Evolutionary conservation across 2,329 filamentous ascomycete genomes (phyloP).

Genomic region (Alternaria dauci): DNA sequence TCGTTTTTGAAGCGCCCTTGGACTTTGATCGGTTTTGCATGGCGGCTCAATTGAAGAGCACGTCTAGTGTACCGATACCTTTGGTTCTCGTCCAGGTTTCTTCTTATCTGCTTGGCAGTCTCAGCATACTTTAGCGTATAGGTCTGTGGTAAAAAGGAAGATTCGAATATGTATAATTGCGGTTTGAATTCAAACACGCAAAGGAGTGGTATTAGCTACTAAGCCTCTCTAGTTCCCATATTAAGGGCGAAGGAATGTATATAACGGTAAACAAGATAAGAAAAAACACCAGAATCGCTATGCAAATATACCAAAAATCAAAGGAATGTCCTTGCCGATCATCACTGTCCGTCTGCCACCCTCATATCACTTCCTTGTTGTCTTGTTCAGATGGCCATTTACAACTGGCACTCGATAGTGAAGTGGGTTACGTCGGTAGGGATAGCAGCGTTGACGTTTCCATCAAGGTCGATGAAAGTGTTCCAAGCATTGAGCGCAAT

Average conservation of each 20-base stretch:
- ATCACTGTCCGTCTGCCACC: background rate
- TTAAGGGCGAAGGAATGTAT: conserved; percentile 6
- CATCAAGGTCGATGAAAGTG: conserved; percentile 27
- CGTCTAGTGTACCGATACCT: background rate
- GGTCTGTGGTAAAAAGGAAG: background rate
- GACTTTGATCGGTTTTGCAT: background rate
- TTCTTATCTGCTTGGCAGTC: background rate
- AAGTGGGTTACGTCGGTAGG: background rate
- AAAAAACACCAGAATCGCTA: conserved; percentile 2
- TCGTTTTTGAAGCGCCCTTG: background rate
- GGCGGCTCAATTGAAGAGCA: background rate
- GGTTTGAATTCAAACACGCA: background rate
- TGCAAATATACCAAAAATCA: background rate
- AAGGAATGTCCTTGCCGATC: background rate
- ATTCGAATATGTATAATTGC: background rate
- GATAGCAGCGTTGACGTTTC: background rate
- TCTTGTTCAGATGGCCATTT: background rate
- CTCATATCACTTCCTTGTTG: background rate
- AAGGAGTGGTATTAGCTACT: conserved; percentile 13
- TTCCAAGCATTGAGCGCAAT: conserved; percentile 15
- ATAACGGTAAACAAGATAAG: background rate
- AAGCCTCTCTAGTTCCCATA: conserved; percentile 1
- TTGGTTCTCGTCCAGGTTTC: background rate
- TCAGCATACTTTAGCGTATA: background rate
- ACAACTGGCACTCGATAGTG: conserved; percentile 16